These are phyloP conservation scores for Russula earlei DNA, from an alignment of 768 basidiomycete species.

Conservation along the genomic window DNA sequence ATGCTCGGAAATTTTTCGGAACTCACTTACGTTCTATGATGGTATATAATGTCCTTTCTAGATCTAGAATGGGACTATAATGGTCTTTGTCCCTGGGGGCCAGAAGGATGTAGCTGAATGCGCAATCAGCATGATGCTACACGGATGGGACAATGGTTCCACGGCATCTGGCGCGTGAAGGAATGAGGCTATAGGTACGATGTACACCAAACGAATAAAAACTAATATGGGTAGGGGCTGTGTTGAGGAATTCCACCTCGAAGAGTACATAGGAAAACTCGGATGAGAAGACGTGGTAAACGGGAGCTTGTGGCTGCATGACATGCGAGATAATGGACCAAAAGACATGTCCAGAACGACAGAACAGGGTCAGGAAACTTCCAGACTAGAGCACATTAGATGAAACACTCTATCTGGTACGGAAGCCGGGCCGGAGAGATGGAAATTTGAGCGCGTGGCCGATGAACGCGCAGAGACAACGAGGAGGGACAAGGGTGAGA, in stretches of 20 bases:
- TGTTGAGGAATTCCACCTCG: background rate
- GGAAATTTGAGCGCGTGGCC: background rate
- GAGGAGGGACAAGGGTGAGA: constrained; percentile 1
- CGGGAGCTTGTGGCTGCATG: background rate
- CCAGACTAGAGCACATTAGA: too few species aligned
- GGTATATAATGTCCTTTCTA: constrained; percentile 60
- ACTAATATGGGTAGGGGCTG: too few species aligned
- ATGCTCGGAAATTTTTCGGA: background rate
- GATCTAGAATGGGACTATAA: constrained; percentile 76
- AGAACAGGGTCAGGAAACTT: too few species aligned
- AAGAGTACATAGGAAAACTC: background rate
- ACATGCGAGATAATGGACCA: background rate
- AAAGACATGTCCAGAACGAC: too few species aligned
- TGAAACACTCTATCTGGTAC: too few species aligned
- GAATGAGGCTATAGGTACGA: background rate
- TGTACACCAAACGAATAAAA: background rate
- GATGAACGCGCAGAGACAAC: constrained; percentile 1
- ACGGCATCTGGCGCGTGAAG: constrained; percentile 2
- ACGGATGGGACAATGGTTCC: background rate
- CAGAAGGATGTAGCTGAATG: constrained; percentile 59
- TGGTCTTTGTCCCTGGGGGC: constrained; percentile 79
- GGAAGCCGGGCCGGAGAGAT: constrained; percentile 5
- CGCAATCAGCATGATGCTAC: background rate
- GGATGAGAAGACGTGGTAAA: background rate
- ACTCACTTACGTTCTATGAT: constrained; percentile 48